phyloP scores from a whole-genome alignment of 2,329 filamentous ascomycete genomes.

The Phaeophleospora eucalypticola region DNA sequence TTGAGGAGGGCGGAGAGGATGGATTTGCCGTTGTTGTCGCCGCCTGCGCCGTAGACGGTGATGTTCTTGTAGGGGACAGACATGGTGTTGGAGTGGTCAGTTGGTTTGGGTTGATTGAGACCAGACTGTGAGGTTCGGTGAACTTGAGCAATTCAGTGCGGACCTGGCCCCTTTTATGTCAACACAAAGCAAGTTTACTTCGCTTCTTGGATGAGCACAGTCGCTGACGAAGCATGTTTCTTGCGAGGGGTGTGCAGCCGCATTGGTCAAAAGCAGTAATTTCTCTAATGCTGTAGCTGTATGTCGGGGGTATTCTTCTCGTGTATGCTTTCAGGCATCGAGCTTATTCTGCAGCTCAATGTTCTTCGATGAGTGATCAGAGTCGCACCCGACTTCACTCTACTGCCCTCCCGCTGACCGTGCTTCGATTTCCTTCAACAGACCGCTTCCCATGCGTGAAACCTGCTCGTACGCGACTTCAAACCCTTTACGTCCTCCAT shows the following conservation, averaged over 20 bases:
- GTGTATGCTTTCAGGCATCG: background rate
- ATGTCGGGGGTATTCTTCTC: background rate
- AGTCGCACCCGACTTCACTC: background rate
- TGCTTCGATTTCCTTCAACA: slow-evolving; percentile 58
- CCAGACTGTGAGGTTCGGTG: background rate
- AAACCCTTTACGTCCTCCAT: slow-evolving; percentile 79
- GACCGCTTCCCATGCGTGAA: slow-evolving; percentile 69
- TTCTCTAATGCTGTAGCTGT: background rate
- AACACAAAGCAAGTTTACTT: too few relatives aligned
- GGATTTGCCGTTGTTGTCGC: slow-evolving; percentile 17
- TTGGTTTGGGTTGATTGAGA: background rate
- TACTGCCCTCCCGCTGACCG: background rate
- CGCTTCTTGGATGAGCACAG: background rate
- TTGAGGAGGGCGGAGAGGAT: slow-evolving; percentile 15
- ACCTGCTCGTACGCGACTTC: slow-evolving; percentile 83
- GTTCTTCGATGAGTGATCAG: background rate
- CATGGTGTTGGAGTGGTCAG: background rate
- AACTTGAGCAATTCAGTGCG: background rate
- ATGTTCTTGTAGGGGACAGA: slow-evolving; percentile 8
- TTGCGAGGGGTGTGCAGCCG: background rate
- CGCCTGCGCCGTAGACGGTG: slow-evolving; percentile 19
- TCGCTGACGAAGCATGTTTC: background rate
- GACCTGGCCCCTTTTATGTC: background rate
- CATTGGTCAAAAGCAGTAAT: background rate
- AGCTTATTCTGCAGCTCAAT: background rate